These are phyloP conservation scores for Pseudozyma sp. DNA, from an alignment of 1,284 basidiomycete genomes.

Conservation along the genomic window DNA sequence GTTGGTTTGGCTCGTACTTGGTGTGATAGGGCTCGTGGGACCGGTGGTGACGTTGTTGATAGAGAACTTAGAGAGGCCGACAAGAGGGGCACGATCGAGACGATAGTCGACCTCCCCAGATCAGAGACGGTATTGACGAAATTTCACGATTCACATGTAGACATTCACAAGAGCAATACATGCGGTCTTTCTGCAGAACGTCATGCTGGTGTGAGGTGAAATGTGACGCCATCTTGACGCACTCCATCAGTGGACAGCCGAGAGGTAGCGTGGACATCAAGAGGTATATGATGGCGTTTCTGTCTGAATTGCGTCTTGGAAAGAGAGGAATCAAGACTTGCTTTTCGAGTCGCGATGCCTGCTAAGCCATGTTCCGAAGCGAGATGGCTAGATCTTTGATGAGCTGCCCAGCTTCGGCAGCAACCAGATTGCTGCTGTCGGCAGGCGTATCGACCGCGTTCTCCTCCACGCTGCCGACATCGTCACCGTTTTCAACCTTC, in stretches of 20 bases:
- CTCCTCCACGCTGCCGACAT: background rate
- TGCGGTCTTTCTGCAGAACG: too few relatives aligned
- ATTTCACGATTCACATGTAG: too few relatives aligned
- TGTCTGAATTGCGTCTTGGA: background rate
- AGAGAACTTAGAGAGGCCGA: slow-evolving; percentile 21
- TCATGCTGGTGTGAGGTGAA: too few relatives aligned
- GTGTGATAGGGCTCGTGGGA: slow-evolving; percentile 19
- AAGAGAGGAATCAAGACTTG: too few relatives aligned
- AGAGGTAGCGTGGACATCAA: too few relatives aligned
- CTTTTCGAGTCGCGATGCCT: too few relatives aligned
- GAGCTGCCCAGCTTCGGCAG: slow-evolving; percentile 38
- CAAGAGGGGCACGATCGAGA: background rate
- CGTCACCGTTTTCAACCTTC: slow-evolving; percentile 70
- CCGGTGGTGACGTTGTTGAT: slow-evolving; percentile 15
- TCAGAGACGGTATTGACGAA: too few relatives aligned
- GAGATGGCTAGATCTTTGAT: slow-evolving; percentile 43
- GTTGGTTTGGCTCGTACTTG: slow-evolving; percentile 50
- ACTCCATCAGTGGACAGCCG: background rate
- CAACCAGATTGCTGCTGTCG: slow-evolving; percentile 12
- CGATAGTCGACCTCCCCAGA: background rate
- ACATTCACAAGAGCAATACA: too few relatives aligned
- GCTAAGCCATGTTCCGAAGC: slow-evolving; percentile 31
- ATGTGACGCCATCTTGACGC: too few relatives aligned
- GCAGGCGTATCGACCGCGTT: background rate
- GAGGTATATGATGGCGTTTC: background rate